These are phyloP conservation scores for Podila horticola DNA, from an alignment of 192 early-diverging fungal species.

Conservation along the genomic window DNA sequence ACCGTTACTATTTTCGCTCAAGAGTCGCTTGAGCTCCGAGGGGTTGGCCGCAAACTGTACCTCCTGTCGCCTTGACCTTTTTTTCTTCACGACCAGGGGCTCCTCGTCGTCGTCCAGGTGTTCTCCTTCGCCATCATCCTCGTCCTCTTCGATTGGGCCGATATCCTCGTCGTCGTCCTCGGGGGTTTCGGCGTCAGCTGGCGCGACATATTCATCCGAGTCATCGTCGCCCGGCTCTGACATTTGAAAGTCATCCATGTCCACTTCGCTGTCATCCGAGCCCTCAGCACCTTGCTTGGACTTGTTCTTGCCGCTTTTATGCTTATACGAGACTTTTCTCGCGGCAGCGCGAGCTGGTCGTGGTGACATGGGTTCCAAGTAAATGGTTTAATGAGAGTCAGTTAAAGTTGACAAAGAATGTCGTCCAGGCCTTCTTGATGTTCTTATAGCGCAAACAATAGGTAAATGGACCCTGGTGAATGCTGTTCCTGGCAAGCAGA, in stretches of 20 bases:
- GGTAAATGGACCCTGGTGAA: too few relatives aligned
- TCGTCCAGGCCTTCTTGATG: too few relatives aligned
- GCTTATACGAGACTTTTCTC: constrained; percentile 12
- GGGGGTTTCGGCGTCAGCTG: neutral
- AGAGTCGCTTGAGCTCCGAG: too few relatives aligned
- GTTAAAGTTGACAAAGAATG: too few relatives aligned
- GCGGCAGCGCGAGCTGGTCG: constrained; percentile 26
- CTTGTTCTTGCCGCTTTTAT: neutral
- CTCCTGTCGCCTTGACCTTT: neutral
- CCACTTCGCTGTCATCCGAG: neutral
- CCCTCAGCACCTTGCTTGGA: neutral
- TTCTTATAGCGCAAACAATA: too few relatives aligned
- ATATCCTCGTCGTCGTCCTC: constrained; percentile 1
- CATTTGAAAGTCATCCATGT: neutral
- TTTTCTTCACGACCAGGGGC: neutral
- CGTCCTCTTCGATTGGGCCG: neutral
- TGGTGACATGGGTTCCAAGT: neutral
- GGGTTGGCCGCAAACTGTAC: too few relatives aligned
- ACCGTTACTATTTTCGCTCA: neutral
- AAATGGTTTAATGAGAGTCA: neutral
- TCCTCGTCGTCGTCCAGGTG: constrained; percentile 4
- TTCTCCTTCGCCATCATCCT: constrained; percentile 15
- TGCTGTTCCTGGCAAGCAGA: neutral
- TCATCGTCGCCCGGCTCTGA: constrained; percentile 12
- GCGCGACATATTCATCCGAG: constrained; percentile 38